Evolutionary conservation across 306 rosid species (phyloP), one percentile per base, ranked within the genome.

Genomic region (Prunus davidiana): DNA sequence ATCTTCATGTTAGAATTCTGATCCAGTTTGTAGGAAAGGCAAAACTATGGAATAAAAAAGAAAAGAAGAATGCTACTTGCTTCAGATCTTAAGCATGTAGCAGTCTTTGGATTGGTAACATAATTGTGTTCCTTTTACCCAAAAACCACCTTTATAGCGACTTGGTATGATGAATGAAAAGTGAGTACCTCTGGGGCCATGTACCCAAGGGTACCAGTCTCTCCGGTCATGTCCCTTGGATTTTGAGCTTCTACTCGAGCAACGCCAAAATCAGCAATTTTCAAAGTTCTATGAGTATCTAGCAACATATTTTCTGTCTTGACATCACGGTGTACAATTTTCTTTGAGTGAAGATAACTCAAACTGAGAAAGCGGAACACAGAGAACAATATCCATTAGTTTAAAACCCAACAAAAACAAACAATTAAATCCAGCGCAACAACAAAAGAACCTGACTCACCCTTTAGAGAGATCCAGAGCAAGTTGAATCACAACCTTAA

Each of bases 181-280:
- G 60, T 1, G 13, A 47, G 32, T 83, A 93, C 98, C 98, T 93
- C 98, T 8, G 98, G 98, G 13, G 98, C 96, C 98, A 93, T 93
- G 78, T 93, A 93, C 56, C 96, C 92, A 52, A 89, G 93, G 69
- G 98, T 93, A 79, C 98, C 97, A 72, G 98, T 93, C 86, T 93
- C 97, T 49, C 98, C 98, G 0, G 98, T 93, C 98, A 93, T 93
- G 55, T 93, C 97, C 76, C 82, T 58, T 11, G 93, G 97, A 67
- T 93, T 93, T 76, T 82, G 79, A 63, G 98, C 97, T 87, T 93
- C 98, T 68, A 93, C 92, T 10, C 98, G 88, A 69, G 98, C 98
- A 82, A 91, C 98, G 3, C 98, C 98, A 64, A 93, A 93, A 83
- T 93, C 98, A 76, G 96, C 96, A 78, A 93, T 91, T 84, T 93